Evolutionary conservation across 768 basidiomycete species (phyloP), one percentile per base, ranked within the genome.

Genomic region (Kwoniella dendrophila): DNA sequence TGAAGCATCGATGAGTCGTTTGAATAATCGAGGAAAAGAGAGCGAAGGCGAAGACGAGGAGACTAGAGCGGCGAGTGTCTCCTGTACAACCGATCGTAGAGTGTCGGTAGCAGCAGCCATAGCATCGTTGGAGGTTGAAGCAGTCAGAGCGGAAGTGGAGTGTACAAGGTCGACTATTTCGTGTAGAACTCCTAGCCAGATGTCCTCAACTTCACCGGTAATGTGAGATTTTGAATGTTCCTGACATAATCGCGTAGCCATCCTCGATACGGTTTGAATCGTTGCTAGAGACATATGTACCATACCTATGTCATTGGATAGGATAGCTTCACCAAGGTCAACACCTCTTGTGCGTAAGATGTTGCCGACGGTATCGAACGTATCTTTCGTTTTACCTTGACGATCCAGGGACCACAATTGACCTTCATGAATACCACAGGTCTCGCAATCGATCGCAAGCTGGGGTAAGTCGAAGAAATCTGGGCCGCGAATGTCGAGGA

Each of bases 21-120:
- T 92, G 84, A 99, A 95, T 8, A 99, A 82, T 20, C 86, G 85
- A 24, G 96, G 94, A 76, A 99, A 95, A 0, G 93, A 95, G 4
- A 96, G 84, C 0, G 86, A 84, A 16, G 85, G 85, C 0, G 88
- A 86, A 0, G 91, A 88, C 48, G 88, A 85, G n/a, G 91, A 88
- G 20, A 97, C 87, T 48, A 99, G 84, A 26, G 88, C 84, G 0
- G 86, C 82, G 70, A 98, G 91, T 0, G 91, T 92, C 52, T 85
- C 85, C 73, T 94, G 92, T 8, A 96, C 87, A 10, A 92, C 84
- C 0, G 84, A 78, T 38, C 91, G 87, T 48, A 96, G 79, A 11
- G 82, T 78, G 2, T 83, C 80, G 41, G 90, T 75, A 1, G 83
- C 78, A n/a, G 20, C 36, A 26, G 38, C 24, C 22, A 26, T 30